Evolutionary conservation across 768 basidiomycete genomes (phyloP), one percentile per base, ranked within the genome.

Genomic region (Cystobasidiopsis lactophilus): DNA sequence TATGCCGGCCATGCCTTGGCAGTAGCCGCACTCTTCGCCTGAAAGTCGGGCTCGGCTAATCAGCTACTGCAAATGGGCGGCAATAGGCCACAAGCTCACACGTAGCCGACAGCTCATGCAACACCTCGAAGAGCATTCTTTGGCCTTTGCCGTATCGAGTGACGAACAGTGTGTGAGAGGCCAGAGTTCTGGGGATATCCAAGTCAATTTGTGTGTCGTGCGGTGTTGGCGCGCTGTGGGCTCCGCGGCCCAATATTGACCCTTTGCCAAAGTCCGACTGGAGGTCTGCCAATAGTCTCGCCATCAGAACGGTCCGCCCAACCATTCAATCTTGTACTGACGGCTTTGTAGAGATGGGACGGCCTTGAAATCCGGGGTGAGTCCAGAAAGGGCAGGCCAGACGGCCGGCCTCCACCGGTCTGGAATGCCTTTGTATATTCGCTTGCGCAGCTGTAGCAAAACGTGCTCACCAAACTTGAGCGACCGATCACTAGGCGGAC

Each of bases 101-200:
- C 75, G 52, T 89, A 89, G 66, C 93, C 14, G 13, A 44, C n/a
- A 43, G 38, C 38, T 37, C 57, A 66, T 96, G 93, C 26, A 96
- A 73, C 53, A 93, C 85, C 64, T 85, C 86, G 67, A 96, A 96
- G 11, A 98, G 71, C 3, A 84, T 82, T 11, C 91, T 79, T 75
- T 98, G 91, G 7, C 89, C 93, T 55, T 80, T 76, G 47, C 93
- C 93, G 67, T 98, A 98, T 58, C 93, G 74, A 46, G 93, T 98
- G 59, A 79, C 76, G 63, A 96, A 98, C 71, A 89, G 74, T 54
- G 93, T 75, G 68, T 96, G 88, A 0, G 88, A 88, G 55, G 78
- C 82, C 58, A 95, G 93, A 13, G 93, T 96, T 62, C 93, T 70
- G 2, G 93, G 93, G 1, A 96, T 89, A 63, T 98, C 93, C 58